Evolutionary conservation across 306 rosid genomes (phyloP).

Genomic region (Spatholobus suberectus): DNA sequence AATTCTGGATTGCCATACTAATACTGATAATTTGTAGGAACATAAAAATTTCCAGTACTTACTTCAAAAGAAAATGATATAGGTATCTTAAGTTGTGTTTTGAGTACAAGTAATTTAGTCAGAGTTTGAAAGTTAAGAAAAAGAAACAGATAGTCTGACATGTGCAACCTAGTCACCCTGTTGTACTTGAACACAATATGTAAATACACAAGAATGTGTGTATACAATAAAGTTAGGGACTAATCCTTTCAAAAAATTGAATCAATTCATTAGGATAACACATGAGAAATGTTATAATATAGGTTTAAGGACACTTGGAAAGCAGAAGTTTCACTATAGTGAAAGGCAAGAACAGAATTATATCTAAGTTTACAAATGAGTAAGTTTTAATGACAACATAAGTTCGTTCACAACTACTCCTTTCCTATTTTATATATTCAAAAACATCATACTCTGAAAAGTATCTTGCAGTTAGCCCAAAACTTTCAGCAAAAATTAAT

Average conservation of each 20-base stretch:
- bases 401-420: not conserved
- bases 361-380: not conserved
- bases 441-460: not conserved
- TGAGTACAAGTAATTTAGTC: not conserved
- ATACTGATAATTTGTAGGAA: not conserved
- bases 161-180: not conserved
- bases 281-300: not conserved
- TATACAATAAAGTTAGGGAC: not conserved
- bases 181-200: not conserved
- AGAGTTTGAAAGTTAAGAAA: not conserved
- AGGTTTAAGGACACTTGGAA: not conserved
- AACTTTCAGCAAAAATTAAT: not conserved
- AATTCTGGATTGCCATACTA: not conserved
- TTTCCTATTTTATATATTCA: not conserved
- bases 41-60: not conserved
- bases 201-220: not conserved
- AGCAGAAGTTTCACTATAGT: not conserved
- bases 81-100: not conserved
- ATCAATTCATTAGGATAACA: not conserved
- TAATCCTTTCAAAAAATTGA: not conserved
- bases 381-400: not conserved
- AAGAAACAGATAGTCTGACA: not conserved
- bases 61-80: not conserved
- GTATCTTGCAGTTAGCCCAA: not conserved
- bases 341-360: not conserved